Base-by-base conservation (phyloP, 169 alveolate species). In the Toxoplasma gondii region DNA sequence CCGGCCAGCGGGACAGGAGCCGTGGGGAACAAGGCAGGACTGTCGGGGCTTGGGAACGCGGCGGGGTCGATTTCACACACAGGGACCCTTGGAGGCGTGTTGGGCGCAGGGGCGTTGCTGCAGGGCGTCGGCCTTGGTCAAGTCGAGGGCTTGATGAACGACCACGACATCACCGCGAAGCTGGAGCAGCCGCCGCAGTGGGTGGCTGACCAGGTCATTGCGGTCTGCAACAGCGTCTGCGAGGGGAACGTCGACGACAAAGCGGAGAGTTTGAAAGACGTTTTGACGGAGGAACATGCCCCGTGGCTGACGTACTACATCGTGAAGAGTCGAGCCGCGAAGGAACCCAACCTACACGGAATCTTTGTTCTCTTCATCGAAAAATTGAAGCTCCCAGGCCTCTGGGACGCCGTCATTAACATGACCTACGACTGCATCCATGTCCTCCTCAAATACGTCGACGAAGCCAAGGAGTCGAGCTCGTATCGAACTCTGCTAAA, bases 331-430 rank as follows among this genome's bases (percentile, higher is more conserved):
- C 95, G 99, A 58, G 99, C 98, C 31, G 94, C 98, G 87, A 98
- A 98, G 95, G 99, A 98, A 96, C 97, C 96, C 39, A 98, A 98
- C 88, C 96, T 97, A 80, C 99, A 98, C 91, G 97, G 97, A 36
- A 97, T 98, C 22, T 98, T 97, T 90, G 96, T 98, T 27, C 96
- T 94, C 84, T 98, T 98, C 94, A 94, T 98, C 43, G 98, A 97
- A 91, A 97, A 95, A 78, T 93, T 98, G 93, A 41, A 88, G 67
- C 27, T 38, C 83, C 92, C 81, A 36, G 92, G 92, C n/a, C 96
- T 97, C 81, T 94, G 92, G 67, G 98, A 96, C 74, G 87, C 95
- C 83, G 97, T 97, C 83, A 93, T 97, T n/a, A 94, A 93, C 91
- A 97, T 97, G 92, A 98, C 99, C 7, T 98, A 98, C 93, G 97